Conservation (phyloP, 2,329 filamentous ascomycete genomes). For the Bipolaris sorokiniana region DNA sequence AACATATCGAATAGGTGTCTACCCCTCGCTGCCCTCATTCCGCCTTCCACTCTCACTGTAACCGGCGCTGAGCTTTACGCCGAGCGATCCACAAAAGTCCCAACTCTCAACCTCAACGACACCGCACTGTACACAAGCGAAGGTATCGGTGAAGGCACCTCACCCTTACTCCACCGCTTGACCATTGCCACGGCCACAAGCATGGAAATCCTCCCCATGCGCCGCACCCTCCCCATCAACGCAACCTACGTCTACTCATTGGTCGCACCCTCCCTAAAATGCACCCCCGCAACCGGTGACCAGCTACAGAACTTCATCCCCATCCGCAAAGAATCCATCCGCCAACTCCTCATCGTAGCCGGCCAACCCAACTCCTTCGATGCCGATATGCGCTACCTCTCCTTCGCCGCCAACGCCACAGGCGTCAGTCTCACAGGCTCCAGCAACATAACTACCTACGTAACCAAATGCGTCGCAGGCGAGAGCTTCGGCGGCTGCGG, state of each 20-base stretch:
- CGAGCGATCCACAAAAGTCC: neutral
- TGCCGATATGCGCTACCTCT: neutral
- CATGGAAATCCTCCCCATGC: neutral
- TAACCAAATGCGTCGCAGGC: neutral
- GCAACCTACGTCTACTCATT: neutral
- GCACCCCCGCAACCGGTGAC: neutral
- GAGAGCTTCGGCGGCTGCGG: neutral
- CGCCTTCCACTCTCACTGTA: neutral
- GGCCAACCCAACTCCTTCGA: neutral
- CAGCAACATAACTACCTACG: neutral
- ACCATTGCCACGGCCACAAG: neutral
- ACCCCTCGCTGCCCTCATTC: neutral
- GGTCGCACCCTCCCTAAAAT: neutral
- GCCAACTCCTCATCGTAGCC: neutral
- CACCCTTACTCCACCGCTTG: neutral
- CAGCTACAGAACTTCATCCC: neutral
- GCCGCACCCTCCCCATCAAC: neutral
- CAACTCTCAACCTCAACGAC: neutral
- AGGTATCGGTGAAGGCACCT: neutral
- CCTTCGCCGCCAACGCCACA: neutral
- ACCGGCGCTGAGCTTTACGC: accelerated
- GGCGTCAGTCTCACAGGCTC: neutral
- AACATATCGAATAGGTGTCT: neutral
- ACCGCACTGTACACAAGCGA: neutral
- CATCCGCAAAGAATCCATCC: neutral